Evolutionary conservation across 345 rosid genomes (phyloP), one percentile per base, ranked within the genome.

Genomic region (Draba incana): DNA sequence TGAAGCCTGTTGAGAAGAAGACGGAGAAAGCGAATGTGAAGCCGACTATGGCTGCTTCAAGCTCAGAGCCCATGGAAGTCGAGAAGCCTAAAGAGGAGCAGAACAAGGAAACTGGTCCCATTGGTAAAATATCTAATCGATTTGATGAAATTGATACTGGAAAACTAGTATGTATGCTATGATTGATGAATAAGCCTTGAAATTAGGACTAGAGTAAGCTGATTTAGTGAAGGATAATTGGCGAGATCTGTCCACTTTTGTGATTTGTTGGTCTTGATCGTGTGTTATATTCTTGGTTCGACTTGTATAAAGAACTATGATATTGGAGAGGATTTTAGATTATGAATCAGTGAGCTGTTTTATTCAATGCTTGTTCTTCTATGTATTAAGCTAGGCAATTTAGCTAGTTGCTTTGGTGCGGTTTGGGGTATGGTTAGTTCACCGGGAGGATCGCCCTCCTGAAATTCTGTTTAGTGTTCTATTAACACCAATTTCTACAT

Each of bases 21-120:
- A 53, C 48, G 10, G 70, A 64, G 68, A 55, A 70, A 27, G 67
- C 57, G 27, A 77, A 12, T 38, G 58, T 57, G 42, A 63, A 77
- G 76, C 65, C 64, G 45, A 20, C 54, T 11, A 9, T 59, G 77
- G 69, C 76, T 77, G 24, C 62, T 30, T 64, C 68, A 24, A 65
- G 67, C n/a, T 41, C 70, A 2, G 52, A 52, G 51, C 66, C 74
- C 8, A 75, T 47, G 76, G 70, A 55, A 24, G 64, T 58, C 53
- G 80, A 82, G 65, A 63, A 77, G 67, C 77, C 70, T 66, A 78
- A 82, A 78, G 82, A 79, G 52, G 76, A 70, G 24, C 51, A 59
- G 57, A 66, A 80, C 52, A 67, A 77, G 24, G 80, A 71, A 49
- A 14, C 71, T 27, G 84, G 82, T 35, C 65, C 58, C 35, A 70